Base-by-base conservation (phyloP, 805 yeast genomes). In the Sugiyamaella lignohabitans region DNA sequence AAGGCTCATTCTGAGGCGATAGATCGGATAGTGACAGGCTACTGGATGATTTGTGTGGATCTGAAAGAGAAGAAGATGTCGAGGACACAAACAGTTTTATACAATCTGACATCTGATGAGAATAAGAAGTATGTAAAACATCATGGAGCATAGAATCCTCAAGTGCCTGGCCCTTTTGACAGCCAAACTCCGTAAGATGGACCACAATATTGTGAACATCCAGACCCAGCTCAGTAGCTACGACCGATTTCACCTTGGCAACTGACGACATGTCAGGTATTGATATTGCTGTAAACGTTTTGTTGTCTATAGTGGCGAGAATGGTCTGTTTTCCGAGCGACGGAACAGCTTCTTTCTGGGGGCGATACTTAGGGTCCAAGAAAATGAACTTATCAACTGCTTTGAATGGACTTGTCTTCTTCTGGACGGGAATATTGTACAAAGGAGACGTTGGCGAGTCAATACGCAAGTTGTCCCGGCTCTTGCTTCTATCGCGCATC, bases 151-250 rank as follows among this genome's bases (percentile, higher is more conserved):
- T 17, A 3, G 40, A 8, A 20, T 61, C 60, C 39, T 48, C 53
- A 37, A 63, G 57, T 16, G 59, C 50, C 19, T 58, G 57, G 18
- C 70, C 65, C 2, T 59, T 56, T 19, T 71, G 70, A 42, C 79
- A 68, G 18, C 79, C 78, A 60, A 80, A 78, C 44, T 87, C 95
- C 0, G 95, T 83, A 51, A 87, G 62, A 53, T 81, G 83, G 37
- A 79, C 69, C 0, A 71, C 60, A 40, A 39, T 41, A 16, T 24
- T 38, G 5, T 22, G 19, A 37, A 24, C 41, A 17, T 29, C 53
- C 18, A 71, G 48, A 11, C 59, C 68, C 16, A 80, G 55, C 1
- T 65, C 61, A 1, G 66, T 59, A 0, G 72, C 59, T 16, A 80
- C 52, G 8, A 59, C 55, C 1, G 58, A 60, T 51, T 75, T 80